phyloP scores from a whole-genome alignment of 208 protist species.

The Crithidia mellificae region DNA sequence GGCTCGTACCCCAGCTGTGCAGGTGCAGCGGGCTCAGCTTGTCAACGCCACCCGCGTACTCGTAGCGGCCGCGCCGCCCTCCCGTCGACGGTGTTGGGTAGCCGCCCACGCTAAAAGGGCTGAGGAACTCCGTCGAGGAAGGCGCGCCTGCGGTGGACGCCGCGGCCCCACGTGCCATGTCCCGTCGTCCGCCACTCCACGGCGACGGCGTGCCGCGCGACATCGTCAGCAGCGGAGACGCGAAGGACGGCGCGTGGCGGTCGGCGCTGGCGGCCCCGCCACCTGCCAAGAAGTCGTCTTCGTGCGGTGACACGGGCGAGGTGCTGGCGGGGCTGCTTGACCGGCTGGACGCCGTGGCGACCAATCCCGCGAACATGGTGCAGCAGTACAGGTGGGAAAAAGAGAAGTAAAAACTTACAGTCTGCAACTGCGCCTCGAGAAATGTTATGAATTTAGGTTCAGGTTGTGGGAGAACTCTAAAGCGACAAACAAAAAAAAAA shows the following conservation, averaged over 20 bases:
- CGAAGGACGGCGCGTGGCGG: not conserved
- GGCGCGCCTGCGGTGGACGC: not conserved
- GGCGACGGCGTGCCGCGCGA: conserved; percentile 6
- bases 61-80: not conserved
- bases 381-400: too few species aligned
- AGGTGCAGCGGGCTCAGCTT: not conserved
- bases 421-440: too few species aligned
- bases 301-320: not conserved
- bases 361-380: conserved; percentile 23
- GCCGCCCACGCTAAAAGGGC: conserved; percentile 16
- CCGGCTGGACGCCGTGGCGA: conserved; percentile 11
- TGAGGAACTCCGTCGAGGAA: conserved; percentile 19
- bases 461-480: too few species aligned
- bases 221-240: not conserved
- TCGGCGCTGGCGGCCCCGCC: not conserved
- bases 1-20: not conserved
- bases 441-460: too few species aligned
- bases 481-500: not conserved
- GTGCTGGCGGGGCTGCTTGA: not conserved
- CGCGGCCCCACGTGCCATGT: too few species aligned
- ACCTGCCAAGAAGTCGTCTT: not conserved
- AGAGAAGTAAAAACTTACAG: too few species aligned
- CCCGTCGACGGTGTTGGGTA: conserved; percentile 12
- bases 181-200: conserved; percentile 3
- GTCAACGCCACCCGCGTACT: not conserved